Conservation (phyloP, 1,284 basidiomycete genomes). For the Amylostereum areolatum region DNA sequence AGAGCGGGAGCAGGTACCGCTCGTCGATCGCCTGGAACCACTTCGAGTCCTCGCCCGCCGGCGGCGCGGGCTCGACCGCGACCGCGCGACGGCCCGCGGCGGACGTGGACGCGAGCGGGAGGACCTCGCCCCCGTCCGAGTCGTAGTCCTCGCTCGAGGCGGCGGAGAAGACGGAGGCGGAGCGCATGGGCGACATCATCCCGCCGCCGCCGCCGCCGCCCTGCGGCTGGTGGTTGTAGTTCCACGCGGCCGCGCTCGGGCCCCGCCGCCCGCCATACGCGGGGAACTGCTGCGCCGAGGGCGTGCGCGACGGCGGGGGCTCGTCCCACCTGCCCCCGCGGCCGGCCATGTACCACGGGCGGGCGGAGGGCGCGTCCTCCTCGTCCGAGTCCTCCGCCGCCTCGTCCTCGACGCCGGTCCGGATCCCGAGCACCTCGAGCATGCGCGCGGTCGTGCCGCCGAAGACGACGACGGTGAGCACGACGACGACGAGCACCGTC, state of each 20-base stretch:
- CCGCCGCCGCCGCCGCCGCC: background rate
- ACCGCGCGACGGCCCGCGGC: constrained; percentile 12
- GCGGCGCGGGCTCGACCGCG: constrained; percentile 12
- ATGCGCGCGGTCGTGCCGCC: constrained; percentile 96
- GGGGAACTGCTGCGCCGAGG: background rate
- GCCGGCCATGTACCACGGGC: constrained; percentile 22
- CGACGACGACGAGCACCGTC: constrained; percentile 93
- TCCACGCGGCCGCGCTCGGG: constrained; percentile 2
- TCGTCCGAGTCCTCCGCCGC: constrained; percentile 69
- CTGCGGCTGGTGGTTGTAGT: constrained; percentile 58
- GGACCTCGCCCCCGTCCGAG: constrained; percentile 69
- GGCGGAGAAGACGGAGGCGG: constrained; percentile 42
- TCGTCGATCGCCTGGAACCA: constrained; percentile 98
- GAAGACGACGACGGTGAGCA: constrained; percentile 92
- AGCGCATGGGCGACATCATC: constrained; percentile 16
- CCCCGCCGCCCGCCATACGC: constrained; percentile 21
- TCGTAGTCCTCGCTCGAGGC: constrained; percentile 70
- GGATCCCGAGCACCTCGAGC: constrained; percentile 95
- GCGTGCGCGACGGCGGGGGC: background rate
- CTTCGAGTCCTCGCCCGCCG: constrained; percentile 58
- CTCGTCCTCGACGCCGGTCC: constrained; percentile 94
- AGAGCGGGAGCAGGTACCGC: constrained; percentile 89
- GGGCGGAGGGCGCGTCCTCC: constrained; percentile 52
- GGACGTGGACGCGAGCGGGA: constrained; percentile 60
- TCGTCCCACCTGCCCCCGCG: constrained; percentile 28